phyloP scores from a whole-genome alignment of 495 filamentous ascomycete genomes.

The Aspergillus taichungensis region DNA sequence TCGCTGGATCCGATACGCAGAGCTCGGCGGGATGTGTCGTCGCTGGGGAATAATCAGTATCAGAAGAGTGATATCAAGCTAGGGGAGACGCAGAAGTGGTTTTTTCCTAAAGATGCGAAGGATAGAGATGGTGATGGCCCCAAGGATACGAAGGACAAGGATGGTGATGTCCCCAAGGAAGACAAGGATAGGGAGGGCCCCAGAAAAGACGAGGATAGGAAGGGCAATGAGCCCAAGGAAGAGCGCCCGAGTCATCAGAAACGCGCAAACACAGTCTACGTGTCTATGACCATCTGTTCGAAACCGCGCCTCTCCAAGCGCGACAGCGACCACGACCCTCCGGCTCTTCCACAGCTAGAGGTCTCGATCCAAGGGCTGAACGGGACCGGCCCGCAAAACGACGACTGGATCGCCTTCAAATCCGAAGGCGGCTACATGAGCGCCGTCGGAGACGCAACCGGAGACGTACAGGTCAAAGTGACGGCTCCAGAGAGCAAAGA shows the following conservation, averaged over 20 bases:
- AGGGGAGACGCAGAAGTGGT: constrained; percentile 51
- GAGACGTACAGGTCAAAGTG: constrained; percentile 67
- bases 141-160: constrained; percentile 5
- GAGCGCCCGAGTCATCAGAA: constrained; percentile 8
- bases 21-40: constrained; percentile 32
- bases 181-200: constrained; percentile 7
- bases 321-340: constrained; percentile 9
- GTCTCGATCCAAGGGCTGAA: constrained; percentile 46
- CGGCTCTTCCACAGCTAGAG: constrained; percentile 57
- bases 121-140: constrained; percentile 20
- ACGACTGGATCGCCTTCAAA: constrained; percentile 18
- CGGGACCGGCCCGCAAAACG: too few relatives aligned
- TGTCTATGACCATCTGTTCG: constrained; percentile 73
- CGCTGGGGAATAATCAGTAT: constrained; percentile 58
- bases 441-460: constrained; percentile 28
- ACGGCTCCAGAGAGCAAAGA: constrained; percentile 52
- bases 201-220: constrained; percentile 5
- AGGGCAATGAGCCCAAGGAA: constrained; percentile 13
- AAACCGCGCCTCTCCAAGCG: constrained; percentile 50
- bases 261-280: constrained; percentile 49
- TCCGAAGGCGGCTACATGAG: constrained; percentile 50
- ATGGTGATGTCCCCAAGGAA: constrained; percentile 13
- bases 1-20: constrained; percentile 56
- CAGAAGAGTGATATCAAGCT: constrained; percentile 43
- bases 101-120: constrained; percentile 37